These are phyloP conservation scores for Penicillium sp. DNA, from an alignment of 2,329 filamentous ascomycete species.

Conservation along the genomic window DNA sequence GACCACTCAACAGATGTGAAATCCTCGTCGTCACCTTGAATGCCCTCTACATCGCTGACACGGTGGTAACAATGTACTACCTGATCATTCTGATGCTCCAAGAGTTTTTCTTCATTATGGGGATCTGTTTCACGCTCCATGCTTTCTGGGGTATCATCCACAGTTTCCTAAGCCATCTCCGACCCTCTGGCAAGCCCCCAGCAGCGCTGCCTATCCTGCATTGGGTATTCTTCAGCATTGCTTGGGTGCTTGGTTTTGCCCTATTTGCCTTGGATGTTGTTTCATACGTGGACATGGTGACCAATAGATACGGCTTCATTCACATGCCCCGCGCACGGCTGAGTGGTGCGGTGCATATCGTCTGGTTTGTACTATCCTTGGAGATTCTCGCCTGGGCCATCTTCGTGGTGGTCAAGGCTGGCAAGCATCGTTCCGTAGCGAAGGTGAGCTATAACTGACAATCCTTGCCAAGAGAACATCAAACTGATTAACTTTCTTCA, in stretches of 20 bases:
- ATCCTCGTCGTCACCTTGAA: constrained; percentile 8
- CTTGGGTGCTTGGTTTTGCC: constrained; percentile 14
- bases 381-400: constrained; percentile 24
- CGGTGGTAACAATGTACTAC: constrained; percentile 21
- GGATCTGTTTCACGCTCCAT: constrained; percentile 16
- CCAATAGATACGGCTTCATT: too few relatives aligned
- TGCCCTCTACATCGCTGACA: constrained; percentile 17
- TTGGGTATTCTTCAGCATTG: constrained; percentile 16
- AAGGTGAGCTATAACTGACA: constrained; percentile 11
- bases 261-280: constrained; percentile 18
- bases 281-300: neutral
- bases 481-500: neutral
- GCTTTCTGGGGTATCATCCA: constrained; percentile 25
- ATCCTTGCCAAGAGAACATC: neutral
- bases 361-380: constrained; percentile 22
- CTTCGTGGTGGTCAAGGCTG: constrained; percentile 18
- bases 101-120: constrained; percentile 19
- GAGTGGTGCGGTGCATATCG: constrained; percentile 9
- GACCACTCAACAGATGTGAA: constrained; percentile 7
- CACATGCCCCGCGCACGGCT: constrained; percentile 4
- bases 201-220: constrained; percentile 13
- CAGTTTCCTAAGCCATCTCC: constrained; percentile 17
- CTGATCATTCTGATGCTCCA: constrained; percentile 21
- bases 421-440: constrained; percentile 12
- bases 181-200: constrained; percentile 17